These are phyloP conservation scores for Neopestalotiopsis sp. DNA, from an alignment of 2,329 filamentous ascomycete genomes.

Conservation along the genomic window DNA sequence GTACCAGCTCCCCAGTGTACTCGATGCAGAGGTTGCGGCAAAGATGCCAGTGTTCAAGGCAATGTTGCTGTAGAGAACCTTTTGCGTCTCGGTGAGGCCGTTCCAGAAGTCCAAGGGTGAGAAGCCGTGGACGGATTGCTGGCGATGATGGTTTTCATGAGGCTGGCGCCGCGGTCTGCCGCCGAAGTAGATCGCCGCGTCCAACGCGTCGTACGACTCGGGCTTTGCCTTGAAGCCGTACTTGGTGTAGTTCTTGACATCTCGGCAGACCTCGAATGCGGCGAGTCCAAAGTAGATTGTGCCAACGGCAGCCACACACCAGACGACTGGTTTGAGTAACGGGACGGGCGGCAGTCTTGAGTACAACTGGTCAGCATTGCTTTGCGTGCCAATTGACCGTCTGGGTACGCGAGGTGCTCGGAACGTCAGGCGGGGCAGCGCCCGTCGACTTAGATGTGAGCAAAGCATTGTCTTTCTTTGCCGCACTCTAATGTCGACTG, in stretches of 20 bases:
- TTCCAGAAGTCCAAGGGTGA: neutral
- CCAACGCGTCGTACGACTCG: constrained; percentile 19
- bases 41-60: constrained; percentile 24
- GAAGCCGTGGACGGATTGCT: neutral
- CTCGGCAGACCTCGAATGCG: constrained; percentile 31
- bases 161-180: neutral
- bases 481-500: neutral
- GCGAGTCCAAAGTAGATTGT: constrained; percentile 33
- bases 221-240: neutral
- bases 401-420: neutral
- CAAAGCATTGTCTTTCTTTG: neutral
- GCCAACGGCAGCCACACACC: constrained; percentile 29
- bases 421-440: neutral
- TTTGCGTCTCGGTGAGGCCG: constrained; percentile 14
- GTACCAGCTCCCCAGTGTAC: neutral
- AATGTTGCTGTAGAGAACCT: constrained; percentile 22
- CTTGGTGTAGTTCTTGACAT: constrained; percentile 20
- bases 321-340: constrained; percentile 29
- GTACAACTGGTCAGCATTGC: neutral
- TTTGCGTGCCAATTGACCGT: neutral
- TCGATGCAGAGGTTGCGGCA: constrained; percentile 7
- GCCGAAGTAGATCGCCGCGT: neutral
- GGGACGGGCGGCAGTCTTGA: constrained; percentile 23
- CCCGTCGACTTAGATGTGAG: neutral
- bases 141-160: neutral